phyloP scores from a whole-genome alignment of 305 asterid genomes.

The Fraxinus velutina region DNA sequence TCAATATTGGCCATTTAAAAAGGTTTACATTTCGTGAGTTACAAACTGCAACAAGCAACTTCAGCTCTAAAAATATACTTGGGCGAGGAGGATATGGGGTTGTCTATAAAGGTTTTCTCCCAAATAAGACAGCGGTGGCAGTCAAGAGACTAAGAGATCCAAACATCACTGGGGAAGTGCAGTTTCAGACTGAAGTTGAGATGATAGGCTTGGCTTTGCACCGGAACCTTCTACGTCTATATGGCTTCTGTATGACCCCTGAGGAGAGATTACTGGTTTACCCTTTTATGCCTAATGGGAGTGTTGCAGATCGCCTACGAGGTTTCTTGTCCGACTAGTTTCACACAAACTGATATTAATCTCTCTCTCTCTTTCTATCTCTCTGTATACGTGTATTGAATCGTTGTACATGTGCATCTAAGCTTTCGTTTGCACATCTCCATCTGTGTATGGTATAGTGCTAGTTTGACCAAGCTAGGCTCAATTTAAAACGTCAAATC shows the following conservation, averaged over 20 bases:
- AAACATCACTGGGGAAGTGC: slow-evolving; percentile 80
- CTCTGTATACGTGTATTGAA: background rate
- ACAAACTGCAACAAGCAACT: slow-evolving; percentile 73
- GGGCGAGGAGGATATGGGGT: slow-evolving; percentile 97
- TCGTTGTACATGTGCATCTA: background rate
- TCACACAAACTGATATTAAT: background rate
- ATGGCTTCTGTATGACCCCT: slow-evolving; percentile 81
- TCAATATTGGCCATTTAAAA: slow-evolving; percentile 57
- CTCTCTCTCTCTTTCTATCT: background rate
- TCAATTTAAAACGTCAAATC: background rate
- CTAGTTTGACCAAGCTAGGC: background rate
- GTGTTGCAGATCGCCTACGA: slow-evolving; percentile 86
- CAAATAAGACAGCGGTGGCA: slow-evolving; percentile 67
- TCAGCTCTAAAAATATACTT: slow-evolving; percentile 69
- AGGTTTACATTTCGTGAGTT: slow-evolving; percentile 76
- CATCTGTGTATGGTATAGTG: background rate
- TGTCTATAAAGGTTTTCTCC: slow-evolving; percentile 75
- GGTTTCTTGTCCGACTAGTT: slow-evolving; percentile 37
- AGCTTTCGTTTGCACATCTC: background rate
- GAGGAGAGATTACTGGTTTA: slow-evolving; percentile 85
- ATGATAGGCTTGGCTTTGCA: slow-evolving; percentile 93
- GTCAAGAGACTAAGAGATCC: slow-evolving; percentile 86
- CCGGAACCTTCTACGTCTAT: slow-evolving; percentile 73
- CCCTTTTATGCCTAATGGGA: slow-evolving; percentile 89
- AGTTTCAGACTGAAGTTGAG: slow-evolving; percentile 95